Base-by-base conservation (phyloP, 1,284 basidiomycete genomes). In the Macrocystidia cucumis region DNA sequence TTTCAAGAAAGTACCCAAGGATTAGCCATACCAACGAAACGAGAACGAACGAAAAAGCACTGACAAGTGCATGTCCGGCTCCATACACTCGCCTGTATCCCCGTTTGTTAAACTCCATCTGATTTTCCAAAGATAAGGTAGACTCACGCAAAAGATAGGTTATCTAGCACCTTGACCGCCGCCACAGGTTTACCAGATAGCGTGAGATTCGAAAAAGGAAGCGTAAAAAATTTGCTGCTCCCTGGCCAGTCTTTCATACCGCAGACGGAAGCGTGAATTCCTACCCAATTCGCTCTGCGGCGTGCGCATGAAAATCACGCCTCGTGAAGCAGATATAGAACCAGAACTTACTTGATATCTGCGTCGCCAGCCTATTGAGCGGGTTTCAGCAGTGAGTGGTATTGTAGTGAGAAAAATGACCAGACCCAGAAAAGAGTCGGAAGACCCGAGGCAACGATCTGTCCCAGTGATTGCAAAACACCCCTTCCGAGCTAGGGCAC, bases 211-310 rank as follows among this genome's bases (percentile, higher is more conserved):
- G 48, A 64, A 44, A 79, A 67, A 1, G 69, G 67, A 0, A 69
- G 69, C 4, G 58, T 55, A 18, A 65, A 60, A 18, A 78, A 55
- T 13, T 55, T 58, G 28, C 62, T 45, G 32, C 70, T 71, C 3
- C 77, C 75, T 37, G 67, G 72, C 75, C 77, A 79, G 38, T 74
- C 62, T n/a, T n/a, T n/a, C 74, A 80, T 78, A 1, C 73, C 69
- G 1, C 73, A 62, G 1, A 70, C 67, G 0, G 66, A 63, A 0
- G 64, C 67, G 37, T 76, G 67, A 0, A 63, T 70, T 12, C 78
- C 75, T 4, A 78, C 52, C 77, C 77, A 79, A 47, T 80, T 78
- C 43, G 75, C 79, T 41, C 77, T 78, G 20, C 23, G 23, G 12
- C n/a, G n/a, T n/a, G n/a, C n/a, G n/a, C n/a, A n/a, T n/a, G n/a